A percentile compares a stretch with the other conserved stretches of the same genome.
Conservation (phyloP, 2,329 filamentous ascomycete species). For the Remersonia thermophila region DNA sequence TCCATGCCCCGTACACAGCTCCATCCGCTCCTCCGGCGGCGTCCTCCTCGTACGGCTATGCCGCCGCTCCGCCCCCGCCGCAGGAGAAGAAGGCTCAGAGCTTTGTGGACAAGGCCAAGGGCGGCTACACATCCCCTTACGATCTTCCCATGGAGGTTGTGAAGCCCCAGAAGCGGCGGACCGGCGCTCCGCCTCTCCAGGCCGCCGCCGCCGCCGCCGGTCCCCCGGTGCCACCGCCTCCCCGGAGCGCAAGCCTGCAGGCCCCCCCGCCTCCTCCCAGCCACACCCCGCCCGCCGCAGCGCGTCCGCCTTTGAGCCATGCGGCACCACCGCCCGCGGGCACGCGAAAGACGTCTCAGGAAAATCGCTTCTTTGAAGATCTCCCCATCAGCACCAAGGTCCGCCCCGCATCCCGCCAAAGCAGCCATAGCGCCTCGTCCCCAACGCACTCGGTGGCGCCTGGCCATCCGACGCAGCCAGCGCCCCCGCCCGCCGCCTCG, state of each 20-base stretch:
- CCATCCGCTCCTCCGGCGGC: slow-evolving; percentile 12
- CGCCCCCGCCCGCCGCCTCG: slow-evolving; percentile 10
- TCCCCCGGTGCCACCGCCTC: slow-evolving; percentile 38
- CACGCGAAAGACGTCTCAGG: slow-evolving; percentile 23
- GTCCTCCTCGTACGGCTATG: slow-evolving; percentile 23
- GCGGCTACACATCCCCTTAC: slow-evolving; percentile 87
- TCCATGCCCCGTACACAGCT: slow-evolving; percentile 15
- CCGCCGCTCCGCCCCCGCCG: slow-evolving; percentile 22
- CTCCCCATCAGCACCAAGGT: slow-evolving; percentile 51
- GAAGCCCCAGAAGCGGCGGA: slow-evolving; percentile 51
- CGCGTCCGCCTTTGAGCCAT: slow-evolving; percentile 28
- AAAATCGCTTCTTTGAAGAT: slow-evolving; percentile 69
- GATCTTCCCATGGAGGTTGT: slow-evolving; percentile 85
- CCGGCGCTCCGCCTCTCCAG: slow-evolving; percentile 44
- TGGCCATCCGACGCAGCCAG: slow-evolving; percentile 20
- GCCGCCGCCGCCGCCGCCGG: slow-evolving; percentile 30
- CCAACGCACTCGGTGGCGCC: slow-evolving; percentile 28
- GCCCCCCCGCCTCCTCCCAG: slow-evolving; percentile 14
- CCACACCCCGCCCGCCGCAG: slow-evolving; percentile 18
- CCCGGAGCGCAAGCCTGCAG: slow-evolving; percentile 33
- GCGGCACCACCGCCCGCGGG: slow-evolving; percentile 18
- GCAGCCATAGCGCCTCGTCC: slow-evolving; percentile 29
- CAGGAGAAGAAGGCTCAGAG: slow-evolving; percentile 57
- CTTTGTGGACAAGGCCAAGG: slow-evolving; percentile 82
- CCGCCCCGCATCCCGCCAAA: slow-evolving; percentile 47